Base-by-base conservation (phyloP, 257 asterid species). In the Agastache rugosa region DNA sequence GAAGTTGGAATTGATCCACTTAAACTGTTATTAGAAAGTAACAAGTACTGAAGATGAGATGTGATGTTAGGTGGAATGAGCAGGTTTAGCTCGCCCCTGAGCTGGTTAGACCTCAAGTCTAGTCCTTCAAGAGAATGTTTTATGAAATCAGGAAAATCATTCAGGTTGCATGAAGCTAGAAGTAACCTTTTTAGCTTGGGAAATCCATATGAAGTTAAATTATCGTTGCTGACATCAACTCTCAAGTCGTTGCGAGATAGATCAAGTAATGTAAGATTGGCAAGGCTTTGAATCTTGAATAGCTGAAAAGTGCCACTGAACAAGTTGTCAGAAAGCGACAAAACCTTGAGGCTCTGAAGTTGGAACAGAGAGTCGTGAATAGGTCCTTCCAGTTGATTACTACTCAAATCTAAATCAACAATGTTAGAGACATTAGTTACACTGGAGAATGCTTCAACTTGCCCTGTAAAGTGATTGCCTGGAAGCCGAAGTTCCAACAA, bases 401-500 rank as follows among this genome's bases (percentile, higher is more conserved):
- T 1, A n/a, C 55, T 48, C 55, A 48, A n/a, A 48, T 48, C 22
- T n/a, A 48, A 5, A 1, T 0, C 0, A 16, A n/a, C 51, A 45
- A 45, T 45, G 1, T 14, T 45, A 14, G 51, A 45, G 51, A 14
- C 51, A 45, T 45, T n/a, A n/a, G n/a, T 45, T 45, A 11, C 7
- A 5, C 5, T 45, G 51, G 7, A 3, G n/a, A 45, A 45, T 14
- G 5, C 51, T 14, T 14, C 17, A 45, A 45, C 16, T 4, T 0
- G 0, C 1, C 51, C 51, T 0, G 5, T 14, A 55, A 55, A 55
- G 0, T 55, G 14, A 15, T 55, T 55, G 31, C 8, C 0, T 15
- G 3, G 0, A 9, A 9, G 31, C 1, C 1, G 0, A 23, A 55
- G 34, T 2, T 0, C 7, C 34, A 1, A 0, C 34, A 55, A 12